Evolutionary conservation across 345 rosid genomes (phyloP).

Genomic region (Syzygium aromaticum): DNA sequence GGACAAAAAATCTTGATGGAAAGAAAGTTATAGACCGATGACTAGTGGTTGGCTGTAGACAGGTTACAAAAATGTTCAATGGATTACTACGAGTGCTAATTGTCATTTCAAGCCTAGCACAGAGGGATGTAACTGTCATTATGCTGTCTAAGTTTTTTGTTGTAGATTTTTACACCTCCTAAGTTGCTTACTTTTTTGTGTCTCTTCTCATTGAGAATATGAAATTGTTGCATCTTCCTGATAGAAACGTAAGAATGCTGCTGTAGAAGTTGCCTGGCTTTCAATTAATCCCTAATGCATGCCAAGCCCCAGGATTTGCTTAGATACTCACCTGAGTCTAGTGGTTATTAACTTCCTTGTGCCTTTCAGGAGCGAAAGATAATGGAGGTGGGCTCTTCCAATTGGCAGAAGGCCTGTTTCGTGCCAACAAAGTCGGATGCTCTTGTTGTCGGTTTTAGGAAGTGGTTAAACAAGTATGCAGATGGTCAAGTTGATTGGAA

Average conservation of each 20-base stretch:
- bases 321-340: background rate
- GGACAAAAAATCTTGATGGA: background rate
- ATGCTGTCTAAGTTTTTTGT: background rate
- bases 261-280: background rate
- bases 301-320: background rate
- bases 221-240: background rate
- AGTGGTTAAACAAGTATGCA: conserved; percentile 63
- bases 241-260: background rate
- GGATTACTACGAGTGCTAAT: background rate
- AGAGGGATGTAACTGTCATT: background rate
- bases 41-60: background rate
- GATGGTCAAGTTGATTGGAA: conserved; percentile 63
- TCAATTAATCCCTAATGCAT: background rate
- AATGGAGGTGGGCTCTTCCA: conserved; percentile 48
- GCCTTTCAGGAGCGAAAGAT: conserved; percentile 61
- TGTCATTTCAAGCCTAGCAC: background rate
- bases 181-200: background rate
- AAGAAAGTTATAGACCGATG: background rate
- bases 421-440: conserved; percentile 76
- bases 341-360: background rate
- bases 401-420: conserved; percentile 81
- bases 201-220: background rate
- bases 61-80: background rate
- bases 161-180: background rate
- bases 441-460: conserved; percentile 60